Evolutionary conservation across 257 asterid species (phyloP), one percentile per base, ranked within the genome.

Genomic region (Capsicum rhomboideum): DNA sequence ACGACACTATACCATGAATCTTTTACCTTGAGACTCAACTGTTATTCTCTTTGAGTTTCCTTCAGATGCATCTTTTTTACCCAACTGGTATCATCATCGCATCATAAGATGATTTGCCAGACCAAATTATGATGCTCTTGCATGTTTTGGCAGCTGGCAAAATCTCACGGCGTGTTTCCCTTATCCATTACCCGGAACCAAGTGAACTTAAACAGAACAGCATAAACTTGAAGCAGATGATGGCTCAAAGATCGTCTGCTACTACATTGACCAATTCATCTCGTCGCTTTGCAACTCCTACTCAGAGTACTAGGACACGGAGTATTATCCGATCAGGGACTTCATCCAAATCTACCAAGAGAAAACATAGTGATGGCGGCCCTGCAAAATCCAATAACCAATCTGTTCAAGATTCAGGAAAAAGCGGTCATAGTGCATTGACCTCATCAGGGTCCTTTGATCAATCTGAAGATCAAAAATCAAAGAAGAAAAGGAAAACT

Each of bases 141-240:
- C 82, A 29, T 37, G 50, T 85, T 79, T 53, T 80, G 28, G 77
- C 92, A 94, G 98, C 87, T 85, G 98, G 98, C 61, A 93, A 89
- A 90, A 91, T 94, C 77, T 88, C 97, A 1, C 87, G 89, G 29
- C 90, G 82, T 14, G 91, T 92, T 50, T 91, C 94, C 74, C 85
- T 94, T 58, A 71, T 91, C 85, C 94, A 88, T 86, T 93, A 92
- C 85, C 94, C 97, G 0, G 97, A 92, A 37, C 92, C 94, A 10
- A 80, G 88, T 78, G 95, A 91, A 85, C 61, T 91, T 54, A 87
- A 77, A 49, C 71, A 66, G 84, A 77, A 66, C 84, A 90, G 50
- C 86, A 83, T 78, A 85, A 6, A 68, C 59, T 34, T 12, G 69
- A 46, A 80, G 46, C 56, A 56, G 68, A 87, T 82, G 78, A 88